Percentiles rank a stretch among this genome's conserved stretches.
Evolutionary conservation across 495 filamentous ascomycete genomes (phyloP).

Genomic region (Penicillium herquei): DNA sequence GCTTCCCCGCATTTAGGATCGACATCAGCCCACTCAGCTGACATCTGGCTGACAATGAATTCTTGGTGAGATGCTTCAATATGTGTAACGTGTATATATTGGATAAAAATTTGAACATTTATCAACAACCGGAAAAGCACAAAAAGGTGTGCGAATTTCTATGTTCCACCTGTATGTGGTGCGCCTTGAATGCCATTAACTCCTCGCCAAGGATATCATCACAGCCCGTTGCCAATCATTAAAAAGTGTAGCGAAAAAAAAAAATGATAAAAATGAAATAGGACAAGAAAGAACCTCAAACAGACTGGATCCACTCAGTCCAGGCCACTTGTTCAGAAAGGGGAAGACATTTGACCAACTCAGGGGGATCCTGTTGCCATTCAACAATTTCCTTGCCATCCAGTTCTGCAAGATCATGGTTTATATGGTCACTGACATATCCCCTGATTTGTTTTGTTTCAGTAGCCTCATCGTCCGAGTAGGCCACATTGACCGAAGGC

Average conservation of each 20-base stretch:
- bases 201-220: background rate
- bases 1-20: background rate
- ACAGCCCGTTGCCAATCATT: background rate
- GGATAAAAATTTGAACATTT: background rate
- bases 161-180: background rate
- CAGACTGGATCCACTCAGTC: conserved; percentile 5
- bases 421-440: conserved; percentile 31
- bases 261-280: too few relatives aligned
- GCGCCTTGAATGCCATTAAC: background rate
- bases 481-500: conserved; percentile 49
- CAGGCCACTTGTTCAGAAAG: conserved; percentile 18
- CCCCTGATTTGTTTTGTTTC: conserved; percentile 43
- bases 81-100: background rate
- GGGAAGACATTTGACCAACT: conserved; percentile 27
- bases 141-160: too few relatives aligned
- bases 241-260: background rate
- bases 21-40: background rate
- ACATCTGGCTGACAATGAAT: background rate
- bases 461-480: conserved; percentile 32
- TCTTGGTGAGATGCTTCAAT: background rate
- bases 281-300: background rate
- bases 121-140: background rate
- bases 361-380: conserved; percentile 23
- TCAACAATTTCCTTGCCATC: conserved; percentile 14
- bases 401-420: conserved; percentile 1